phyloP scores from a whole-genome alignment of 2,329 filamentous ascomycete species.

The Scytalidium lignicola region DNA sequence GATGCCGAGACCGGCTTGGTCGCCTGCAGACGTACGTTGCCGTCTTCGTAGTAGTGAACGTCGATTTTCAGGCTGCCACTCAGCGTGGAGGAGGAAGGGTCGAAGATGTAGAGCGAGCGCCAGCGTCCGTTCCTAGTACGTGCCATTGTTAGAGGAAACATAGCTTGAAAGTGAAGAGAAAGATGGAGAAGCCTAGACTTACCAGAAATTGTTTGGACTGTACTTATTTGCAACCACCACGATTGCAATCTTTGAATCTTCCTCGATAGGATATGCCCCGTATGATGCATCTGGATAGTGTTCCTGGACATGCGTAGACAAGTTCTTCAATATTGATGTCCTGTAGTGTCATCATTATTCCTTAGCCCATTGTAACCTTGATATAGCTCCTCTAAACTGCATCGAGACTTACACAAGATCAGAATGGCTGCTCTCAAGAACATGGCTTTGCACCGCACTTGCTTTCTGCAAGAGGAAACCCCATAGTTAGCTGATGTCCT shows the following conservation, averaged over 20 bases:
- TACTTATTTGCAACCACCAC: constrained; percentile 94
- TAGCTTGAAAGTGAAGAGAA: neutral
- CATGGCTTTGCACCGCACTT: constrained; percentile 73
- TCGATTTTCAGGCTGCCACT: constrained; percentile 85
- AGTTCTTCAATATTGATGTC: constrained; percentile 75
- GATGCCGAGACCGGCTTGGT: constrained; percentile 66
- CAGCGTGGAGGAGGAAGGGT: constrained; percentile 62
- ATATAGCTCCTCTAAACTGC: too few species aligned
- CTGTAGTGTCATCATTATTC: constrained; percentile 36
- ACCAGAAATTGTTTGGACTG: constrained; percentile 97
- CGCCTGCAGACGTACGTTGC: constrained; percentile 92
- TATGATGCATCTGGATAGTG: constrained; percentile 81
- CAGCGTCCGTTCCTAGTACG: constrained; percentile 90
- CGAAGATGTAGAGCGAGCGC: constrained; percentile 80
- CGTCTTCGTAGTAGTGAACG: constrained; percentile 99
- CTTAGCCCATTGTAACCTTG: neutral
- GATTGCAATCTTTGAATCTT: constrained; percentile 71
- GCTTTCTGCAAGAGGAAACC: constrained; percentile 58
- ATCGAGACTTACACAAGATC: constrained; percentile 66
- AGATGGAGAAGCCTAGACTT: constrained; percentile 26
- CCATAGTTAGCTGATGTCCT: neutral
- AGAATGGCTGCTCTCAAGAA: constrained; percentile 68
- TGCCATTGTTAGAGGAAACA: constrained; percentile 3
- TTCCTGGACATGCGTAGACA: constrained; percentile 73
- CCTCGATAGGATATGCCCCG: constrained; percentile 75